Evolutionary conservation across 768 basidiomycete species (phyloP), one percentile per base, ranked within the genome.

Genomic region (Psilocybe subaeruginosa): DNA sequence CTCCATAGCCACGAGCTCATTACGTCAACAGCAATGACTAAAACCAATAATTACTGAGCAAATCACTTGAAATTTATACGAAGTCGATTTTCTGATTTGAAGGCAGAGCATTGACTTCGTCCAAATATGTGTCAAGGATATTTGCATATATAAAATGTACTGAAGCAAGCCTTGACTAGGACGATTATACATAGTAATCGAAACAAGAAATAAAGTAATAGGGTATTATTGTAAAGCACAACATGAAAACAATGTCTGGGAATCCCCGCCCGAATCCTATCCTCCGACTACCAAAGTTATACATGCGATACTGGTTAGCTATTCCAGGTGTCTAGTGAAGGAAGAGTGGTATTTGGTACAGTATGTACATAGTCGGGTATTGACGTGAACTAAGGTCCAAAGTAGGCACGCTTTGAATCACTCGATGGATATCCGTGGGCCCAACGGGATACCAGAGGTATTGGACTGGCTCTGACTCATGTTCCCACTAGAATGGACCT

Each of bases 391-490:
- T 23, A 33, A 53, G 30, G 8, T 14, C 23, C 23, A 23, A 23
- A 23, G 19, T 53, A 9, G 47, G 7, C 56, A 56, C 19, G 45
- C 3, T n/a, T 16, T 2, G 23, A 33, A 56, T 69, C 60, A 93
- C 72, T 94, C 92, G 63, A 94, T 93, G 30, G 91, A 92, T 73
- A 93, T 85, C 62, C 92, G 83, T 62, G 79, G 84, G 37, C 77
- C 80, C 48, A 91, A 71, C 3, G 82, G 80, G 41, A 76, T 69
- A n/a, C 89, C 89, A 50, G 77, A 81, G 35, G 72, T 62, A 68
- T 86, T 86, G n/a, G 78, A 76, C 63, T 80, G 76, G 57, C 76
- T 78, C 67, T 84, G 77, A 39, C 66, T 69, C 83, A 81, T 85
- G 49, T 76, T 77, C 62, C 76, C 77, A 69, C 76, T 70, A 63